These are phyloP conservation scores for Paecilomyces sp. DNA, from an alignment of 2,329 filamentous ascomycete genomes.

Conservation along the genomic window DNA sequence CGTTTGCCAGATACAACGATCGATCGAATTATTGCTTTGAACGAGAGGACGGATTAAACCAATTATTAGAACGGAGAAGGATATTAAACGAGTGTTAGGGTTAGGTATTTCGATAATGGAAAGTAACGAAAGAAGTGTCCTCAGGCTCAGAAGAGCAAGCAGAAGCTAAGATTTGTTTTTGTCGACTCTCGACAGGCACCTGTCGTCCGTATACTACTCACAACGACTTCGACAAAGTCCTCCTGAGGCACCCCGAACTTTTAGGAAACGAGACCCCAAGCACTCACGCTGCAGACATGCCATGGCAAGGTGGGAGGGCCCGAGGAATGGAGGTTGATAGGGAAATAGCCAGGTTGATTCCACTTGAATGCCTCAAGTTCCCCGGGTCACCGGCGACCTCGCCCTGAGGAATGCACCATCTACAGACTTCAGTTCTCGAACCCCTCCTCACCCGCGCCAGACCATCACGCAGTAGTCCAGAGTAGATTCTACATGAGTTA, in stretches of 20 bases:
- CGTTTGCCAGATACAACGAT: background rate
- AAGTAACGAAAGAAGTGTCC: background rate
- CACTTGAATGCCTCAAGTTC: conserved; percentile 2
- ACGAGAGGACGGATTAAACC: background rate
- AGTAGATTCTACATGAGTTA: background rate
- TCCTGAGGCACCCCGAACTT: background rate
- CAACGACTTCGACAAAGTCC: background rate
- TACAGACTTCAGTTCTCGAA: background rate
- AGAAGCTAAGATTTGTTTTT: background rate
- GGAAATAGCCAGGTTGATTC: background rate
- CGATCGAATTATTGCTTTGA: background rate
- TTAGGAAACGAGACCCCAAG: background rate
- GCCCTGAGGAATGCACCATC: conserved; percentile 10
- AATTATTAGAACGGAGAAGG: background rate
- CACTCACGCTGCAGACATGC: background rate
- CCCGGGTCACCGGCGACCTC: conserved; percentile 7
- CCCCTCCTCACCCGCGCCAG: background rate
- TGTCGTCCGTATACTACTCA: background rate
- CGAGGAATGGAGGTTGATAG: background rate
- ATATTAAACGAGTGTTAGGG: background rate
- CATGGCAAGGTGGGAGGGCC: background rate
- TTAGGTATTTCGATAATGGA: background rate
- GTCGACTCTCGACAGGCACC: background rate
- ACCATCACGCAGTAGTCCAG: background rate
- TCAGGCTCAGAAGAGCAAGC: background rate